Conservation (phyloP, 495 filamentous ascomycete genomes). For the Hypoxylon fragiforme region DNA sequence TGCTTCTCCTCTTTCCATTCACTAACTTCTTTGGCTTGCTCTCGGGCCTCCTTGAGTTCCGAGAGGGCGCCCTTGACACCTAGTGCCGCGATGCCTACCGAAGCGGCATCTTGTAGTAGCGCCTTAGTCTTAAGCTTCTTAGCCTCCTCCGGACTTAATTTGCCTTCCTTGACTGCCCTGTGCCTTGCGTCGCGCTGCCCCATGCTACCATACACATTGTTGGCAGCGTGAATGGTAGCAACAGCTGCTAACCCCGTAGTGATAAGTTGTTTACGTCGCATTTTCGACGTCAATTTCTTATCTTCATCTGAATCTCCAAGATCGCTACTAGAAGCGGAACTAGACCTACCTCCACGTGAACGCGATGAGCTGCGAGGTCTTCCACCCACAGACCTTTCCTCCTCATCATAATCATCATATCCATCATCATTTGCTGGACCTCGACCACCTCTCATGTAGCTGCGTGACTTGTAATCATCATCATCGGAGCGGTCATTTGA, state of each 20-base stretch:
- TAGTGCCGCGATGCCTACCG: constrained; percentile 80
- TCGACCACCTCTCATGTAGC: constrained; percentile 51
- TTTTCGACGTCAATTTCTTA: constrained; percentile 70
- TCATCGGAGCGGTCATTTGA: constrained; percentile 52
- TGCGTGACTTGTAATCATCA: constrained; percentile 57
- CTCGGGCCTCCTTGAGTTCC: constrained; percentile 58
- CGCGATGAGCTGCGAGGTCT: constrained; percentile 41
- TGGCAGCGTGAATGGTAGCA: constrained; percentile 86
- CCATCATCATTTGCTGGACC: constrained; percentile 20
- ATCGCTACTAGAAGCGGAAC: constrained; percentile 61
- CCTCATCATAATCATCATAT: constrained; percentile 57
- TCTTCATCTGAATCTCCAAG: constrained; percentile 77
- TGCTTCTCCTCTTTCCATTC: constrained; percentile 49
- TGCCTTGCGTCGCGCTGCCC: constrained; percentile 72
- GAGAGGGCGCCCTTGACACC: constrained; percentile 82
- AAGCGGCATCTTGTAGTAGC: constrained; percentile 72
- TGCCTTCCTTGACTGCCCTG: constrained; percentile 71
- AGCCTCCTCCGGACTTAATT: constrained; percentile 74
- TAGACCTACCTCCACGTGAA: constrained; percentile 45
- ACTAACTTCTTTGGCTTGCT: constrained; percentile 43
- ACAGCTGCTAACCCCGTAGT: constrained; percentile 83
- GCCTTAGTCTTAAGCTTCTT: constrained; percentile 74
- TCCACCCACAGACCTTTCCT: constrained; percentile 46
- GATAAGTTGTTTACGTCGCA: constrained; percentile 81
- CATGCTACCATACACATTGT: constrained; percentile 75